Evolutionary conservation across 805 yeast genomes (phyloP), one percentile per base, ranked within the genome.

Genomic region (Metschnikowia lochheadii): DNA sequence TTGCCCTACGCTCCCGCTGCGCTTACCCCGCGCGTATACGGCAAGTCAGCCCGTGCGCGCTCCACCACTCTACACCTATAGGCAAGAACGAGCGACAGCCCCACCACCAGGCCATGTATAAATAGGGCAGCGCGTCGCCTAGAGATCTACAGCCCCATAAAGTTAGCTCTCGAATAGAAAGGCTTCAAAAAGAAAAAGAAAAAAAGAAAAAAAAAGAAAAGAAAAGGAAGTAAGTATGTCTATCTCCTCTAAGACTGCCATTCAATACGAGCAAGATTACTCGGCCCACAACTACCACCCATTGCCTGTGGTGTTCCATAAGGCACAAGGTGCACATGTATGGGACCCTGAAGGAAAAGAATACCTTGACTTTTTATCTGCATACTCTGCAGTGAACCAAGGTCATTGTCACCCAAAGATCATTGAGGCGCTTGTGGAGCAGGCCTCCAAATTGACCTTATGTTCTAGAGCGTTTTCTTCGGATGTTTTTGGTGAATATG

Each of bases 301-400:
- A 46, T 74, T 92, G 56, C 98, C 98, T 11, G 97, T 92, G 53
- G 97, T 92, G 14, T 87, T 92, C 72, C 79, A 87, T 62, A 83
- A 78, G 63, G 98, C 96, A 14, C 57, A 67, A 52, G 98, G 98
- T 45, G 96, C 97, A 26, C 85, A 88, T 57, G 97, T 92, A 20
- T 92, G 97, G 97, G 98, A 92, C 68, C 97, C 97, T 6, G 98
- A 92, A 72, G 97, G 97, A 57, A 88, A 85, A 37, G 91, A 90
- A 66, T 92, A 91, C 69, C 75, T 92, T 57, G 98, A 92, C 69
- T 92, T 92, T 65, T 74, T 92, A 53, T 86, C 96, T 15, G 97
- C 97, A 11, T 92, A 92, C 72, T 89, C 97, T 26, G 98, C 98
- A 5, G 97, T 92, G 33, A 92, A 92, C 75, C 97, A 92, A 71